These are phyloP conservation scores for Gossypium sturtianum DNA, from an alignment of 345 rosid genomes.

Conservation along the genomic window DNA sequence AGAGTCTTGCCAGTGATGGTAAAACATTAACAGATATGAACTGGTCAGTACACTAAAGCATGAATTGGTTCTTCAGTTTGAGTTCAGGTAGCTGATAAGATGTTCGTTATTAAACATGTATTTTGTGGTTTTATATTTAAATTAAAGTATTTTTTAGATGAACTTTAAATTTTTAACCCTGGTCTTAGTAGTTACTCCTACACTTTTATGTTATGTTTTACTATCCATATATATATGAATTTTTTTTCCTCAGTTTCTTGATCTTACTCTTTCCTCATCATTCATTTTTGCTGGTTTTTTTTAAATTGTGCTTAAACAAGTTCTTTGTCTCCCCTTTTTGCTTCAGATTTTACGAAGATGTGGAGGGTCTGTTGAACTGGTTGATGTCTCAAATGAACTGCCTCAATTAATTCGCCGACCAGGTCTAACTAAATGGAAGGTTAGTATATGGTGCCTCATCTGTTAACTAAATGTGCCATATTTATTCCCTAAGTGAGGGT, in stretches of 20 bases:
- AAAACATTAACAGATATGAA: background rate
- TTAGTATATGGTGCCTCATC: conserved; percentile 21
- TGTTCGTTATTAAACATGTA: background rate
- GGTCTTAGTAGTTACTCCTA: background rate
- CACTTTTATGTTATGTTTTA: background rate
- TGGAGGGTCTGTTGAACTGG: conserved; percentile 75
- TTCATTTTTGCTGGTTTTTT: background rate
- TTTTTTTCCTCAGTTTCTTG: background rate
- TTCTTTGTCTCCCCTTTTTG: background rate
- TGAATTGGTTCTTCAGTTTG: background rate
- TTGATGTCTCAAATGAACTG: conserved; percentile 71
- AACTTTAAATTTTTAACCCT: background rate
- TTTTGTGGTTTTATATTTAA: background rate
- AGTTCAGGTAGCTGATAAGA: background rate
- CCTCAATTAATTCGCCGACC: conserved; percentile 84
- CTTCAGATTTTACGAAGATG: conserved; percentile 72
- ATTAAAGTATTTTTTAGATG: background rate
- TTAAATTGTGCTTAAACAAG: background rate
- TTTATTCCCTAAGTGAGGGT: background rate
- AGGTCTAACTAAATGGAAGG: conserved; percentile 91
- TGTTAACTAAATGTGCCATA: background rate
- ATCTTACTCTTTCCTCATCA: background rate
- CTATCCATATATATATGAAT: background rate
- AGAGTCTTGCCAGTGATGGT: background rate
- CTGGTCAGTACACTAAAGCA: background rate